Base-by-base conservation (phyloP, 768 basidiomycete genomes). In the Multifurca ochricompacta region DNA sequence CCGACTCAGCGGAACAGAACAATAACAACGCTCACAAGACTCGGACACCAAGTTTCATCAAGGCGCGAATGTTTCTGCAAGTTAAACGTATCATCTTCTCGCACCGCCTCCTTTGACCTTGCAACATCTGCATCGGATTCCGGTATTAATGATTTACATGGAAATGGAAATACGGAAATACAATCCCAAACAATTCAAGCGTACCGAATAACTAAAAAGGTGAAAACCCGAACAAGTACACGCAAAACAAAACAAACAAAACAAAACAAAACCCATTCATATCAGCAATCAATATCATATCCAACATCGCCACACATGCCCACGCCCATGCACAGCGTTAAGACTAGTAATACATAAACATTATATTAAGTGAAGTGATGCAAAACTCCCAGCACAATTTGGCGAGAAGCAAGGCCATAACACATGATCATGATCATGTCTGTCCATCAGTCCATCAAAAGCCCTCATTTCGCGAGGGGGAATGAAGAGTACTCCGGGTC, bases 271-370 rank as follows among this genome's bases (percentile, higher is more conserved):
- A 23, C n/a, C 21, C 36, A 56, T 50, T 31, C 34, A 37, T 39
- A 28, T 42, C 16, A 6, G 30, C 31, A 44, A 28, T 42, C 16
- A 6, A 37, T 37, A 44, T 35, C 32, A n/a, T n/a, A n/a, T n/a
- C 31, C 48, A 40, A 49, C n/a, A 42, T 25, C 37, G 28, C 39
- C 31, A 35, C 43, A 50, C 3, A 10, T 6, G 48, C 41, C 13
- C 27, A 45, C 10, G 39, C 7, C 28, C 13, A n/a, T 37, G 10
- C 35, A 35, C 25, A 13, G n/a, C 30, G 4, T 35, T 18, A n/a
- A n/a, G 13, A 41, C 50, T 47, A 47, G 39, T 52, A 42, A 42
- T 56, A 56, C 46, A 54, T 19, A 49, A 31, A 40, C n/a, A 32
- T 50, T 28, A n/a, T n/a, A n/a, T n/a, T n/a, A n/a, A n/a, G n/a